Percentiles rank a stretch among this genome's conserved stretches.
Conservation (phyloP, 1,284 basidiomycete genomes). For the Apiotrichum veenhuisii region DNA sequence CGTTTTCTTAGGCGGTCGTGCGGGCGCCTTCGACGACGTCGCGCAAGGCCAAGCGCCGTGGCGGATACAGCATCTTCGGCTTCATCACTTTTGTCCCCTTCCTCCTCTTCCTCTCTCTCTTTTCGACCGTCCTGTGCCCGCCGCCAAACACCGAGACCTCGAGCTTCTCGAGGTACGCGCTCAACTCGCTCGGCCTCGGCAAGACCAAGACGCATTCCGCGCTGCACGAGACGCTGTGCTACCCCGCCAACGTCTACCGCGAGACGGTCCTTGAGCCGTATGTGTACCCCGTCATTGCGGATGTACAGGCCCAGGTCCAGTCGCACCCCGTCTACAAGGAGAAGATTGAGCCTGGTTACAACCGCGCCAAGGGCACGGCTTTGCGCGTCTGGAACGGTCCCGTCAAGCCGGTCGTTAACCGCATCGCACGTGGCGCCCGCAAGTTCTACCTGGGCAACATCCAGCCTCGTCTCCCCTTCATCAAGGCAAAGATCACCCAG, state of each 20-base stretch:
- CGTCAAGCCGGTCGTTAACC: constrained; percentile 36
- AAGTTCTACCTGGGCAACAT: constrained; percentile 40
- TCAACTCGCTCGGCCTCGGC: constrained; percentile 32
- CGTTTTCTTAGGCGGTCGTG: background rate
- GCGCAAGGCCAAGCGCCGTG: constrained; percentile 4
- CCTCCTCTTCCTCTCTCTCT: constrained; percentile 37
- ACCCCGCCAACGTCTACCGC: constrained; percentile 44
- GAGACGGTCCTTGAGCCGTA: constrained; percentile 35
- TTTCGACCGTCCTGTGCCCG: constrained; percentile 44
- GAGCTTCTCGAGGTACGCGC: constrained; percentile 29
- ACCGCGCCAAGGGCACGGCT: constrained; percentile 6
- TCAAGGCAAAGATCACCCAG: constrained; percentile 28
- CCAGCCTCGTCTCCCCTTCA: constrained; percentile 41
- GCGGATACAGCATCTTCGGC: constrained; percentile 30
- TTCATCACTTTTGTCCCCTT: constrained; percentile 39
- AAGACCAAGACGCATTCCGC: constrained; percentile 17
- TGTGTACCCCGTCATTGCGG: constrained; percentile 32
- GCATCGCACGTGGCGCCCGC: constrained; percentile 25
- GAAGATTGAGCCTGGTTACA: constrained; percentile 28
- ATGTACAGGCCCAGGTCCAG: constrained; percentile 22
- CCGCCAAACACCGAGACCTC: constrained; percentile 24
- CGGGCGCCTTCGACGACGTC: background rate
- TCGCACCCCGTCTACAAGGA: constrained; percentile 29
- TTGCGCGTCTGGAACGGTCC: constrained; percentile 32
- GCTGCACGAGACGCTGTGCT: constrained; percentile 39